Base-by-base conservation (phyloP, 2,329 filamentous ascomycete species). In the Fusarium sp. region DNA sequence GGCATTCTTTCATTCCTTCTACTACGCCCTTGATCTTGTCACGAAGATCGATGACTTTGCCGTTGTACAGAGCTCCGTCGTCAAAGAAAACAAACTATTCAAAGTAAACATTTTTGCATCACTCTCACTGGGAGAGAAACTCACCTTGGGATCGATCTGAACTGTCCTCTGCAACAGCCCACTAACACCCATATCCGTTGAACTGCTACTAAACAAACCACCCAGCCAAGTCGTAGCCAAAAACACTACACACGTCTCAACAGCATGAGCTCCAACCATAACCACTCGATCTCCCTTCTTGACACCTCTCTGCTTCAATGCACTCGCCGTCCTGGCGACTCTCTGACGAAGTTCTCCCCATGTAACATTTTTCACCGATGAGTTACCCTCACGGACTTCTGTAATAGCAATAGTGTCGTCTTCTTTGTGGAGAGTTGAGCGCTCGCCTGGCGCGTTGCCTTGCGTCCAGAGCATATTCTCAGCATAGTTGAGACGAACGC, bases 171-270 rank as follows among this genome's bases (percentile, higher is more conserved):
- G 92, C 71, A 97, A 73, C 18, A 97, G 86, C 0, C 92, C 93
- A 66, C 90, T 89, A 15, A 90, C 89, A 0, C 93, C 93, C 90
- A 96, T 96, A 78, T 97, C 93, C 0, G 93, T 95, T 9, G 89
- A 92, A 54, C 87, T 90, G 47, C 88, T 91, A 69, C 88, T 92
- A 76, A 96, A 96, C 2, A 97, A 77, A 1, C 84, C 93, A 0
- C 93, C 93, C 2, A 96, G 74, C 77, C 90, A 89, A 2, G 86
- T 86, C 0, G 88, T 85, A 0, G 91, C 92, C 61, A 93, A 81
- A 74, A 92, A 91, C 2, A 93, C 86, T 3, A 89, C 82, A 57
- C 94, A 80, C 1, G 92, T 94, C 76, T 94, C 90, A 36, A 93
- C 83, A 38, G 89, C 90, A 70, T 95, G 94, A 26, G 89, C 89